phyloP scores from a whole-genome alignment of 768 basidiomycete species.

The Infundibulicybe gibba region DNA sequence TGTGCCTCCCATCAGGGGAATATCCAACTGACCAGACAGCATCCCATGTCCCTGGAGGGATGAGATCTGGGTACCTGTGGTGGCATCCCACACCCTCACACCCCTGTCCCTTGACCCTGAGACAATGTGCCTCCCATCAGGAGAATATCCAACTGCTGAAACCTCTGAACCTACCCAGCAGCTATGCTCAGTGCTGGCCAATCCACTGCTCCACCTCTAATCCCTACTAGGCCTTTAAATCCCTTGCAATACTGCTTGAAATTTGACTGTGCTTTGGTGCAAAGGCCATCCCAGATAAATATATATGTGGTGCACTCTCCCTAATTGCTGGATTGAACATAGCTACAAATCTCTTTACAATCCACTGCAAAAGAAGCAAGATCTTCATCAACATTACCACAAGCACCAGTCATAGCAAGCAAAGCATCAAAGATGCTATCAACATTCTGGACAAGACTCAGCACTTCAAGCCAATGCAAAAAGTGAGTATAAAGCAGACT shows the following conservation, averaged over 20 bases:
- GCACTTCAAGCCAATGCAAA: constrained; percentile 35
- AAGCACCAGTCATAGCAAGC: not conserved
- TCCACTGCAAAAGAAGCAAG: constrained; percentile 12
- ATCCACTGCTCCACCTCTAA: not conserved
- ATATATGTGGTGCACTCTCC: constrained; percentile 31
- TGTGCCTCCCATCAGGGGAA: constrained; percentile 6
- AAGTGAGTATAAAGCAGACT: constrained; percentile 9
- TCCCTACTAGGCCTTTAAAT: not conserved
- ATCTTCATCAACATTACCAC: not conserved
- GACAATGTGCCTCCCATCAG: constrained; percentile 10
- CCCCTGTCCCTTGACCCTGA: constrained; percentile 17
- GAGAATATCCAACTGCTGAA: constrained; percentile 7
- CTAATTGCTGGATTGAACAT: constrained; percentile 23
- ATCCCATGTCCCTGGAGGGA: constrained; percentile 15
- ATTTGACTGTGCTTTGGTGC: constrained; percentile 19
- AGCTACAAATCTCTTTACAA: constrained; percentile 20
- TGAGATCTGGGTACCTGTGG: constrained; percentile 6
- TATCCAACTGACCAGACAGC: constrained; percentile 3
- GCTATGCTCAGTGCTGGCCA: constrained; percentile 8
- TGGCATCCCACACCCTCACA: constrained; percentile 13
- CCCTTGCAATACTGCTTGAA: constrained; percentile 7
- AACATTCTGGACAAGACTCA: constrained; percentile 16
- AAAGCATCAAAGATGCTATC: not conserved
- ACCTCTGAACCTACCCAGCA: not conserved
- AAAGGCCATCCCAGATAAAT: constrained; percentile 32